Base-by-base conservation (phyloP, 805 yeast species). In the Myxozyma sirexii region DNA sequence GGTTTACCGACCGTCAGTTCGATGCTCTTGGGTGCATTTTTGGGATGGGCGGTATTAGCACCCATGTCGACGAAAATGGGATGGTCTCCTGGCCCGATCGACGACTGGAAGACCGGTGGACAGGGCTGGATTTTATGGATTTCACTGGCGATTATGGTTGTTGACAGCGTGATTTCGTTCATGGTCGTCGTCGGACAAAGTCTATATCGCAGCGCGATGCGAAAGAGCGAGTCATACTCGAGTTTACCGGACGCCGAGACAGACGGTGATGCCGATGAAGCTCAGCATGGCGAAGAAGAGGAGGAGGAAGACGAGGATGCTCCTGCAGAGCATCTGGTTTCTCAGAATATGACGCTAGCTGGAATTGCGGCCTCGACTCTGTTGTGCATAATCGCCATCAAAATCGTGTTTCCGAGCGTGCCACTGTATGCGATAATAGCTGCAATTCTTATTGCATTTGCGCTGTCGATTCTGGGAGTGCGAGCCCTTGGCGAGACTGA, bases 81-180 rank as follows among this genome's bases (percentile, higher is more conserved):
- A 3, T 94, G 98, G 97, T 96, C 97, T 0, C 85, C 91, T 0
- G 96, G 97, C 0, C 86, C 85, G 2, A 83, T 90, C 1, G 94
- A 88, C 70, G 96, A 91, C 74, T 94, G 97, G 97, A 86, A 88
- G 68, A 80, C 82, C 26, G 98, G 98, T 2, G 88, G 92, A 0
- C 97, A 93, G 70, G 99, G 98, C 5, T 93, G 99, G 99, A 90
- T 94, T 56, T 78, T 93, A 71, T 93, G 99, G 99, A 79, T 91
- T 56, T 85, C 96, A 71, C 79, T 93, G 66, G 86, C 97, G 24
- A 90, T 92, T 51, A 93, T 93, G 99, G 90, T 93, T 19, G 85
- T 90, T 51, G 99, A 93, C 71, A 88, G 97, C 7, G 77, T 90
- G 3, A 89, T 92, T 3, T 87, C 96, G 1, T 88, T 93, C 67